Conservation (phyloP, 306 rosid species). For the apple (Malus domestica) region DNA sequence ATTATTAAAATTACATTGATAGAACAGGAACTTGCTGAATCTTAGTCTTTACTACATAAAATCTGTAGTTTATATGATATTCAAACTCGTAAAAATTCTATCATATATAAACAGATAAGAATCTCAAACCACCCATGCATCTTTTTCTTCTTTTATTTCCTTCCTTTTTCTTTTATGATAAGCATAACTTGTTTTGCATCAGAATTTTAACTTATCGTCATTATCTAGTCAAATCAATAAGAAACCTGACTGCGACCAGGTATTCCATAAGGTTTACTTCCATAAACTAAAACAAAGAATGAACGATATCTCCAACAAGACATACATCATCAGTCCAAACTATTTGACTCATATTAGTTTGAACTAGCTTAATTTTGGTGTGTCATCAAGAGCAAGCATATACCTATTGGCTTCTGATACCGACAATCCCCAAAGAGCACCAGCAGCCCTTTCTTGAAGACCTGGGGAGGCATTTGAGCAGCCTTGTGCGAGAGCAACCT, state of each 20-base stretch:
- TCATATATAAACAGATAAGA: neutral
- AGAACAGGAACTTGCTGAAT: neutral
- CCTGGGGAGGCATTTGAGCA: conserved; percentile 98
- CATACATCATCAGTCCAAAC: neutral
- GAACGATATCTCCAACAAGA: neutral
- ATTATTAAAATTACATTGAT: neutral
- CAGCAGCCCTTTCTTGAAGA: conserved; percentile 99
- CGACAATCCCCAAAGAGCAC: conserved; percentile 99
- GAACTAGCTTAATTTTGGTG: neutral
- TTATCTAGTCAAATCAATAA: neutral
- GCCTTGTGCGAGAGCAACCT: conserved; percentile 98
- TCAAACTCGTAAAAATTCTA: neutral
- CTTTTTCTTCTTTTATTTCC: neutral
- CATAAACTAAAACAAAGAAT: neutral
- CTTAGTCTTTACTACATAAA: neutral
- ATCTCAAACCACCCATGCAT: neutral
- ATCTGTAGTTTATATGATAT: neutral
- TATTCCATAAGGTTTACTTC: neutral
- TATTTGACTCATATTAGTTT: neutral
- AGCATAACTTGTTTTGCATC: neutral
- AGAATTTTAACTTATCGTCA: neutral
- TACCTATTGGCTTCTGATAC: conserved; percentile 99
- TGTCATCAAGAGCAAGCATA: neutral
- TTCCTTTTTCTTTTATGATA: neutral
- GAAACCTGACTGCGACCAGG: neutral